These are phyloP conservation scores for Chenopodium formosanum DNA, from an alignment of 148 eudicot genomes.

Conservation along the genomic window DNA sequence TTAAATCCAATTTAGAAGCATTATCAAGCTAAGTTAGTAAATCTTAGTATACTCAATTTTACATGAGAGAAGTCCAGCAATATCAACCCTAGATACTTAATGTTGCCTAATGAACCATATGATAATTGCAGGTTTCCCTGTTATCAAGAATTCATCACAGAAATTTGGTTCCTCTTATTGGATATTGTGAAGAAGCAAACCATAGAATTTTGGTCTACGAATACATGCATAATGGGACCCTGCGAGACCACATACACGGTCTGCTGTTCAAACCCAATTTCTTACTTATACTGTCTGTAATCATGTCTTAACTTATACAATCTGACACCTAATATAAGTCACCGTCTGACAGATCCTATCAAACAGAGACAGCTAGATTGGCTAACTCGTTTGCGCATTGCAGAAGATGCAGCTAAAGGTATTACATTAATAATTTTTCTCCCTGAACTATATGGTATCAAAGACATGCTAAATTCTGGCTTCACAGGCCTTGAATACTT, in stretches of 20 bases:
- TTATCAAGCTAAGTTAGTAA: background rate
- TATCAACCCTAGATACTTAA: background rate
- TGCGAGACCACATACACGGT: conserved; percentile 91
- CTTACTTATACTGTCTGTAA: conserved; percentile 1
- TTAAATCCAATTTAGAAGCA: background rate
- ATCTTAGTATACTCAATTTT: background rate
- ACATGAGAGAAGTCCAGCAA: background rate
- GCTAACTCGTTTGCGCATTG: conserved; percentile 81
- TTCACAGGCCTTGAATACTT: conserved; percentile 85
- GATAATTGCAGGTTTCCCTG: conserved; percentile 67
- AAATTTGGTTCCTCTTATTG: conserved; percentile 90
- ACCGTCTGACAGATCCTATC: conserved; percentile 47
- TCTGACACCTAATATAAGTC: conserved; percentile 7
- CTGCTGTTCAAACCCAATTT: conserved; percentile 11
- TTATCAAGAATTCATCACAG: conserved; percentile 94
- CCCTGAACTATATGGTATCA: background rate
- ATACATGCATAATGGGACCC: conserved; percentile 94
- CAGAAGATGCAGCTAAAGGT: conserved; percentile 99
- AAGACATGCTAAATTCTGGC: conserved; percentile 5
- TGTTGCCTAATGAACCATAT: background rate
- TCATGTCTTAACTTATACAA: background rate
- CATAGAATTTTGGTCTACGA: conserved; percentile 89
- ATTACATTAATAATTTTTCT: conserved; percentile 11
- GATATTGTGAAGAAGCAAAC: conserved; percentile 91
- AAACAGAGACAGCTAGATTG: conserved; percentile 69